Base-by-base conservation (phyloP, 1,284 basidiomycete genomes). In the Laetiporus sulphureus region DNA sequence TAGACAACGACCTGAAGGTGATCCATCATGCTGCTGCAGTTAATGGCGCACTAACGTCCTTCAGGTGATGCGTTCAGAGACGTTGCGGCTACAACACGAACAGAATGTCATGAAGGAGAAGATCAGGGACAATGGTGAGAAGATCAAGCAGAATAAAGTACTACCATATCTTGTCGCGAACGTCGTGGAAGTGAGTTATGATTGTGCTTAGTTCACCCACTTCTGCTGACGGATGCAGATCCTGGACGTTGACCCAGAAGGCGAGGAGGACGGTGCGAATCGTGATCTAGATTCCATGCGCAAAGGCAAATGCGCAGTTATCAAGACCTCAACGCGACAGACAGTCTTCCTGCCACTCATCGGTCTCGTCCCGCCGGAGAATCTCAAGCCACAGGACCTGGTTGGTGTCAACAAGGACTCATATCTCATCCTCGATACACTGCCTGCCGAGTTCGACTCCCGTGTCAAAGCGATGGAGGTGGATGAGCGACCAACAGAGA, bases 341-440 rank as follows among this genome's bases (percentile, higher is more conserved):
- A 99, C 96, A 32, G 93, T 99, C 40, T 99, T 99, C 72, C 79
- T 99, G 16, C 95, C 96, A 6, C 80, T 99, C 58, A 95, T 99
- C 52, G 96, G 95, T 48, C 86, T 99, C 45, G 95, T 99, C 22
- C 89, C 93, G 15, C 77, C 93, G 24, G 87, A 95, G 44, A 72
- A 91, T 55, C 81, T 99, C 44, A 81, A 75, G 56, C 95, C 95
- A 2, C 79, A 88, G 33, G 96, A 98, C 67, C 76, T 99, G 43
- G 96, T 99, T 55, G 95, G 95, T 50, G 95, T 99, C 39, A 99
- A 99, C 73, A 99, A 99, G 66, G 95, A 99, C 64, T 97, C 92
- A n/a, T 99, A 99, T 61, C 79, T 99, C 48, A 79, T 99, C 33
- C 77, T 99, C 22, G 95, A 99, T 65, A 95, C 80, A 37, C 67